Percentiles rank a stretch among this genome's conserved stretches.
Conservation (phyloP, 208 protist species). For the Crithidia brevicula region DNA sequence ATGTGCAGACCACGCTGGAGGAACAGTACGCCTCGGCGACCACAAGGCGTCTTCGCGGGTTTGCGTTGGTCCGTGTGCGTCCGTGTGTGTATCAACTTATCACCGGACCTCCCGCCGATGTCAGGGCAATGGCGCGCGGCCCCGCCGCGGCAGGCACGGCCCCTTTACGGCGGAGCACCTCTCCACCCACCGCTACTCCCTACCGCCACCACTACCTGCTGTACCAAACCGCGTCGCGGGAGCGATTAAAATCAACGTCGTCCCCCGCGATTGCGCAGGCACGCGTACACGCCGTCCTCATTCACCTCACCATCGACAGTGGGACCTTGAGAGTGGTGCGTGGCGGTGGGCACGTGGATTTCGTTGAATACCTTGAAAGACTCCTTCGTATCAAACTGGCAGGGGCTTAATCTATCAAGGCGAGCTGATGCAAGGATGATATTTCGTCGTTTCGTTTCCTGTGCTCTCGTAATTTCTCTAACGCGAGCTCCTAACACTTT, state of each 20-base stretch:
- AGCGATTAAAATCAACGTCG: not conserved
- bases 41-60: conserved; percentile 10
- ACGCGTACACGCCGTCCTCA: conserved; percentile 4
- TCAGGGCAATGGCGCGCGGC: conserved; percentile 6
- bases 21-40: not conserved
- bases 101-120: conserved; percentile 21
- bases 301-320: conserved; percentile 73
- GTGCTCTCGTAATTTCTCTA: too few relatives aligned
- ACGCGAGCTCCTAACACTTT: too few relatives aligned
- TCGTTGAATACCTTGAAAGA: conserved; percentile 77
- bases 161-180: not conserved
- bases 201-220: conserved; percentile 22
- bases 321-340: conserved; percentile 52
- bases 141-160: not conserved
- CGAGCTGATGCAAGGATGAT: too few relatives aligned
- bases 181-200: not conserved
- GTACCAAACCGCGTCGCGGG: not conserved
- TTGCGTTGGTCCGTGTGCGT: conserved; percentile 37
- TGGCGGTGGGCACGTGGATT: conserved; percentile 73
- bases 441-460: too few relatives aligned
- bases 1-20: conserved; percentile 32
- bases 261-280: not conserved
- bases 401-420: not conserved
- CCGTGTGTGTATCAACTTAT: conserved; percentile 51
- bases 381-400: conserved; percentile 28